Evolutionary conservation across 768 basidiomycete genomes (phyloP).

Genomic region (Serendipita vermifera): DNA sequence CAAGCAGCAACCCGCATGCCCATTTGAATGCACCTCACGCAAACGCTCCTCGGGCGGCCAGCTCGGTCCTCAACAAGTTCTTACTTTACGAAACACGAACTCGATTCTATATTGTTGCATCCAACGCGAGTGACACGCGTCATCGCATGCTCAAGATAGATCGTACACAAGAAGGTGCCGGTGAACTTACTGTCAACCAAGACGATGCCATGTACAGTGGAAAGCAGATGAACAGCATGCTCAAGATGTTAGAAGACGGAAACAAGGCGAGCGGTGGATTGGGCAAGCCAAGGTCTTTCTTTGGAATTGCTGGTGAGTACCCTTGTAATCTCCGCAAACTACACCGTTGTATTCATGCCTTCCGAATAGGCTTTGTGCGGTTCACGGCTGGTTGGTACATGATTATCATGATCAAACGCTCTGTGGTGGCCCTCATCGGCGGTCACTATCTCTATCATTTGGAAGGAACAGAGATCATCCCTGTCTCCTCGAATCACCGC

Average conservation of each 20-base stretch:
- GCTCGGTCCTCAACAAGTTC: slow-evolving; percentile 53
- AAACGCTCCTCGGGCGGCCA: neutral
- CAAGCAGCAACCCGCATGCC: too few species aligned
- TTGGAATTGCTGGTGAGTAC: slow-evolving; percentile 61
- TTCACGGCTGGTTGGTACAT: slow-evolving; percentile 97
- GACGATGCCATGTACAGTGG: slow-evolving; percentile 82
- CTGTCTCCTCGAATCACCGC: slow-evolving; percentile 66
- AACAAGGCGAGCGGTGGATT: slow-evolving; percentile 81
- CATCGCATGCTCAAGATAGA: slow-evolving; percentile 93
- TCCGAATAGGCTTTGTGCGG: slow-evolving; percentile 61
- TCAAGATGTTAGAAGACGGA: slow-evolving; percentile 93
- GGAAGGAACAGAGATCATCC: slow-evolving; percentile 76
- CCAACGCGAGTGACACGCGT: slow-evolving; percentile 73
- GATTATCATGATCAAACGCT: slow-evolving; percentile 78
- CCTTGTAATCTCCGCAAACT: neutral
- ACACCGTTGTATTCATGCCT: neutral
- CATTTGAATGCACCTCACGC: too few species aligned
- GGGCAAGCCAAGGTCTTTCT: slow-evolving; percentile 64
- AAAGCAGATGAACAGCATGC: slow-evolving; percentile 77
- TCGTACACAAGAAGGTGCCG: slow-evolving; percentile 47
- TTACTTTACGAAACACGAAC: slow-evolving; percentile 86
- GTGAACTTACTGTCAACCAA: slow-evolving; percentile 51
- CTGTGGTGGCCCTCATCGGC: slow-evolving; percentile 84
- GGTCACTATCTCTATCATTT: slow-evolving; percentile 96
- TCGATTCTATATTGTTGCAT: slow-evolving; percentile 85